Evolutionary conservation across 257 asterid genomes (phyloP).

Genomic region (Gentiana straminea): DNA sequence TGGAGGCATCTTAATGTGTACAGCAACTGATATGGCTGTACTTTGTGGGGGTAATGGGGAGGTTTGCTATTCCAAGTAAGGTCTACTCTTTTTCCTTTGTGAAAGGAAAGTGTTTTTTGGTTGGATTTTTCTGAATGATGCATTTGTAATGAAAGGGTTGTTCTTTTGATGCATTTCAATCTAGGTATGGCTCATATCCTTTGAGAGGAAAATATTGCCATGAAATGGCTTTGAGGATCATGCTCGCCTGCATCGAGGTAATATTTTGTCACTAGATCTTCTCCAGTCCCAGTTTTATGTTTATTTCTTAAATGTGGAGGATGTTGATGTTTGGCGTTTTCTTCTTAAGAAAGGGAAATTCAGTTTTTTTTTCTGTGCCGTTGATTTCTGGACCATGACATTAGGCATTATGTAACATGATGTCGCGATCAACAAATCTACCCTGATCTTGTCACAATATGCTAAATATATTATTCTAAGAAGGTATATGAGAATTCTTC

Average conservation of each 20-base stretch:
- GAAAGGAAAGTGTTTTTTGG: neutral
- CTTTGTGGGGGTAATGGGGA: constrained; percentile 95
- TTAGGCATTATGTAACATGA: too few species aligned
- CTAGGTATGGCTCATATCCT: constrained; percentile 92
- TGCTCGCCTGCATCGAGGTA: constrained; percentile 96
- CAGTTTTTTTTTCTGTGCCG: neutral
- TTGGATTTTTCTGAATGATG: constrained; percentile 3
- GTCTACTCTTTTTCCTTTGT: constrained; percentile 4
- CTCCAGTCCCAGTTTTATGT: too few species aligned
- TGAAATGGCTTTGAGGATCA: constrained; percentile 96
- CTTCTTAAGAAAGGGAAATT: neutral
- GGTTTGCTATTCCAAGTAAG: constrained; percentile 98
- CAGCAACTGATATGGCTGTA: constrained; percentile 99
- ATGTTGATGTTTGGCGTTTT: too few species aligned
- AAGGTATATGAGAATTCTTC: neutral
- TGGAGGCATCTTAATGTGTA: constrained; percentile 92
- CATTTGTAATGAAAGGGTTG: constrained; percentile 8
- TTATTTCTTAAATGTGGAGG: neutral
- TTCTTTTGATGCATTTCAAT: constrained; percentile 15
- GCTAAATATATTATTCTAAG: too few species aligned
- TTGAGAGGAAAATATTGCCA: constrained; percentile 92
- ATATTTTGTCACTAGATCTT: constrained; percentile 1
- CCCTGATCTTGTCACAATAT: too few species aligned
- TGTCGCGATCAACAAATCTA: too few species aligned
- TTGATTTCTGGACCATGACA: too few species aligned